phyloP scores from a whole-genome alignment of 2,329 filamentous ascomycete genomes.

The Anisogramma anomala region DNA sequence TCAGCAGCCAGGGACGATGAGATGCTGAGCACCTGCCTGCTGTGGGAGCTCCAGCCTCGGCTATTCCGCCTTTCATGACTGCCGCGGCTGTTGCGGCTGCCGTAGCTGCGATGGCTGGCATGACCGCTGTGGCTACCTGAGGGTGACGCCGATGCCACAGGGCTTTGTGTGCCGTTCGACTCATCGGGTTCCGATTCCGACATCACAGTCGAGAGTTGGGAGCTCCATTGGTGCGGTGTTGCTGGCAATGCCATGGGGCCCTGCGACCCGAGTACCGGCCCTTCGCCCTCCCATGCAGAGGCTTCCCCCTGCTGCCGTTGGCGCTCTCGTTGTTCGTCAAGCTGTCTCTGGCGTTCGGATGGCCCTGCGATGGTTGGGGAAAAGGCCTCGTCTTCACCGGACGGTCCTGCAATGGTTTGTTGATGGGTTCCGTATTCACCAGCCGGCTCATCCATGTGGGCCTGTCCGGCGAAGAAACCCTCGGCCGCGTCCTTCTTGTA shows the following conservation, averaged over 20 bases:
- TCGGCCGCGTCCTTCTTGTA: slow-evolving; percentile 37
- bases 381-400: no score
- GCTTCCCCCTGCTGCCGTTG: slow-evolving; percentile 8
- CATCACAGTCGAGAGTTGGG: slow-evolving; percentile 51
- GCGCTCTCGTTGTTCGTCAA: slow-evolving; percentile 13
- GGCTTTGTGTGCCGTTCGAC: slow-evolving; percentile 34
- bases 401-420: no score
- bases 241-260: slow-evolving; percentile 32
- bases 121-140: slow-evolving; percentile 5
- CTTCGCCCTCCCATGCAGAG: slow-evolving; percentile 16
- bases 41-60: slow-evolving; percentile 34
- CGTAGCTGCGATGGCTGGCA: slow-evolving; percentile 4
- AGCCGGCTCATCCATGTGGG: slow-evolving; percentile 27
- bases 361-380: slow-evolving; percentile 12
- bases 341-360: slow-evolving; percentile 13
- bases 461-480: slow-evolving; percentile 28
- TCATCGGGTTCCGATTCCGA: slow-evolving; percentile 49
- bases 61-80: slow-evolving; percentile 35
- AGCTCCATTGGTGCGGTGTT: slow-evolving; percentile 49
- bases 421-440: slow-evolving; percentile 13
- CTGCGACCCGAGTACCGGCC: slow-evolving; percentile 17
- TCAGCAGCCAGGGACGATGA: slow-evolving; percentile 39
- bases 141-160: slow-evolving; percentile 25
- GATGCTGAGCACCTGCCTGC: slow-evolving; percentile 45
- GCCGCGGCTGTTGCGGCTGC: slow-evolving; percentile 22